Conservation (phyloP, 306 rosid genomes). For the Glycine soja region DNA sequence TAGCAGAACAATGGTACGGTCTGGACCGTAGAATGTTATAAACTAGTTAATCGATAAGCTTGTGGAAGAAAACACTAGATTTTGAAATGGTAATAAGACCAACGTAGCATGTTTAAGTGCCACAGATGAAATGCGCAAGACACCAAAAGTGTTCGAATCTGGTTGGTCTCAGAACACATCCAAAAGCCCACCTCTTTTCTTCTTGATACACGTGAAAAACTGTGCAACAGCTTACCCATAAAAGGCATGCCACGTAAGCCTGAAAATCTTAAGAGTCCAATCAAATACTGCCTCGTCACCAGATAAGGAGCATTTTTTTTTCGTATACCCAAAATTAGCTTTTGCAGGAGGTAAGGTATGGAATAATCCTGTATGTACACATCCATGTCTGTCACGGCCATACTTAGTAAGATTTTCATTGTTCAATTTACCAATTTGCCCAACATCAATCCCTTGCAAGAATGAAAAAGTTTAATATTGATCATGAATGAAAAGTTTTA, state of each 20-base stretch:
- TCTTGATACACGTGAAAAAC: slow-evolving; percentile 71
- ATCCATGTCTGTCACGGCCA: slow-evolving; percentile 54
- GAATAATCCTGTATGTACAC: slow-evolving; percentile 50
- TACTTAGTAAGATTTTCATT: slow-evolving; percentile 26
- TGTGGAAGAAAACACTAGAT: slow-evolving; percentile 14
- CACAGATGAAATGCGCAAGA: slow-evolving; percentile 66
- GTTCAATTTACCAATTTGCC: slow-evolving; percentile 47
- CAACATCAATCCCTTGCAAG: too few relatives aligned
- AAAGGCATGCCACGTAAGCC: slow-evolving; percentile 57
- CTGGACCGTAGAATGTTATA: not conserved
- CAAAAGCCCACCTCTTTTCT: slow-evolving; percentile 59
- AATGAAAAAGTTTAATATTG: too few relatives aligned
- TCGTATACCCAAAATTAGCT: slow-evolving; percentile 2
- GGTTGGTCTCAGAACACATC: slow-evolving; percentile 57
- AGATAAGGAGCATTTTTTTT: slow-evolving; percentile 64
- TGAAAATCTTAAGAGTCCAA: slow-evolving; percentile 60
- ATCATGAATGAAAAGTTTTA: not conserved
- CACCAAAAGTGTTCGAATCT: slow-evolving; percentile 78
- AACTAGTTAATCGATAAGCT: not conserved
- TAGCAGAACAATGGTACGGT: not conserved
- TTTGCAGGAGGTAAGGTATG: slow-evolving; percentile 55
- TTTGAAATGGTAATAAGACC: slow-evolving; percentile 50
- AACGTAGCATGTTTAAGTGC: slow-evolving; percentile 72
- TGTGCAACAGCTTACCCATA: slow-evolving; percentile 46
- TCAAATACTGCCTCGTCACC: slow-evolving; percentile 53